A percentile compares a stretch with the other conserved stretches of the same genome.
Conservation (phyloP, 2,329 filamentous ascomycete species). For the Arthrobotrys entomopaga region DNA sequence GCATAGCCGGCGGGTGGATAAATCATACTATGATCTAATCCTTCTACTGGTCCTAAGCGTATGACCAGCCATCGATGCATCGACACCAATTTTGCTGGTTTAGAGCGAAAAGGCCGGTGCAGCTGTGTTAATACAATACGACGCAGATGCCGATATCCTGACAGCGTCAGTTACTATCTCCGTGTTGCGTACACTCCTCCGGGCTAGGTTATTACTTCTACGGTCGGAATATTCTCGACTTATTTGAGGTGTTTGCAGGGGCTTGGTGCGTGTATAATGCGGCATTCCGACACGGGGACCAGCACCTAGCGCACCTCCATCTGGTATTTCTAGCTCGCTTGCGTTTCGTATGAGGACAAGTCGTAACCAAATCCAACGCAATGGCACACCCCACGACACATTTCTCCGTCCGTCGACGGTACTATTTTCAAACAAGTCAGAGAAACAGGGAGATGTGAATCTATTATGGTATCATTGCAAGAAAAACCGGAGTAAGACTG, state of each 20-base stretch:
- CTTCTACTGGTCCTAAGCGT: no score
- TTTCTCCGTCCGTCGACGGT: constrained; percentile 39
- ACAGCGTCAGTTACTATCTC: no score
- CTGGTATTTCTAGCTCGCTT: constrained; percentile 3
- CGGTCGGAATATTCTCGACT: constrained; percentile 9
- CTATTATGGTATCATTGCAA: background rate
- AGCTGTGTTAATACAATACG: no score
- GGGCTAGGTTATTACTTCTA: no score
- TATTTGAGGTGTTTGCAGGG: background rate
- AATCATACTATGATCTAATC: no score
- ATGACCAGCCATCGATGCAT: no score
- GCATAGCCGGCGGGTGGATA: no score
- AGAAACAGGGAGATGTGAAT: background rate
- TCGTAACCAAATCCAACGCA: constrained; percentile 35
- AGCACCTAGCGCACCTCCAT: constrained; percentile 1
- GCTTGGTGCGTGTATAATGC: constrained; percentile 29
- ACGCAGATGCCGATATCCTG: no score
- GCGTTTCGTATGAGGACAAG: constrained; percentile 38
- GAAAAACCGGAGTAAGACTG: background rate
- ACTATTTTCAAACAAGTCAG: constrained; percentile 14
- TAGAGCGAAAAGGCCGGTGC: no score
- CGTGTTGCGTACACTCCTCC: no score
- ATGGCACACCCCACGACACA: constrained; percentile 32
- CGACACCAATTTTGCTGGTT: no score
- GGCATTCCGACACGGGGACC: constrained; percentile 35